Conservation (phyloP, 2,329 filamentous ascomycete genomes). For the Aureobasidium pullulans region DNA sequence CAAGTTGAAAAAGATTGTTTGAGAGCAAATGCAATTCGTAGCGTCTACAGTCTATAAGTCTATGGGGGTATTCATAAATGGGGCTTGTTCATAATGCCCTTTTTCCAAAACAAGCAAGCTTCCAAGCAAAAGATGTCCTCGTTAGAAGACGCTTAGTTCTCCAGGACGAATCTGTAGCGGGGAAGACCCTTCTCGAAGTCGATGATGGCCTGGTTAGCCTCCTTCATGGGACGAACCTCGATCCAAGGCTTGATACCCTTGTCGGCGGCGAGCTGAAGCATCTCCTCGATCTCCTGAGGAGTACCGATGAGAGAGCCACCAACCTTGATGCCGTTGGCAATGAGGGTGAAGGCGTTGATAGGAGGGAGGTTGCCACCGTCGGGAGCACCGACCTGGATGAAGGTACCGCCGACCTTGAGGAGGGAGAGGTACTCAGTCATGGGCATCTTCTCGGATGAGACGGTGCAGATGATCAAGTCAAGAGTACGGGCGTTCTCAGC, state of each 20-base stretch:
- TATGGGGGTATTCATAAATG: slow-evolving; percentile 10
- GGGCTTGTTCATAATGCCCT: slow-evolving; percentile 9
- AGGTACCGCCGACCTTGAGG: slow-evolving; percentile 50
- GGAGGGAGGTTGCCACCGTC: slow-evolving; percentile 45
- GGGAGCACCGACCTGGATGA: slow-evolving; percentile 59
- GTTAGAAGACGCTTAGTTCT: slow-evolving; percentile 24
- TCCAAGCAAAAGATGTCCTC: neutral
- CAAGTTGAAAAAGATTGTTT: neutral
- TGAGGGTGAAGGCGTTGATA: slow-evolving; percentile 50
- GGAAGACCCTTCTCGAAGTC: slow-evolving; percentile 52
- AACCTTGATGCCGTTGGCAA: slow-evolving; percentile 44
- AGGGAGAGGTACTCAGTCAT: slow-evolving; percentile 53
- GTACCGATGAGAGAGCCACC: slow-evolving; percentile 42
- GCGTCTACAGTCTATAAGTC: slow-evolving; percentile 8
- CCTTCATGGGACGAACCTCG: slow-evolving; percentile 51
- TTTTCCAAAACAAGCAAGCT: neutral
- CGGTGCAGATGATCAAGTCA: slow-evolving; percentile 52
- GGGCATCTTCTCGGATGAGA: slow-evolving; percentile 54
- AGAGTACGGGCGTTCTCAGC: slow-evolving; percentile 44
- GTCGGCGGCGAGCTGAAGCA: slow-evolving; percentile 53
- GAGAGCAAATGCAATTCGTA: slow-evolving; percentile 8
- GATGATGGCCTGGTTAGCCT: slow-evolving; percentile 49
- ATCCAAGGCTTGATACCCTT: slow-evolving; percentile 55
- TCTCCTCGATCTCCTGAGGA: slow-evolving; percentile 51
- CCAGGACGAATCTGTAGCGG: slow-evolving; percentile 35